These are phyloP conservation scores for Chloranthus sessilifolius DNA, from an alignment of 164 flowering plant species.

Conservation along the genomic window DNA sequence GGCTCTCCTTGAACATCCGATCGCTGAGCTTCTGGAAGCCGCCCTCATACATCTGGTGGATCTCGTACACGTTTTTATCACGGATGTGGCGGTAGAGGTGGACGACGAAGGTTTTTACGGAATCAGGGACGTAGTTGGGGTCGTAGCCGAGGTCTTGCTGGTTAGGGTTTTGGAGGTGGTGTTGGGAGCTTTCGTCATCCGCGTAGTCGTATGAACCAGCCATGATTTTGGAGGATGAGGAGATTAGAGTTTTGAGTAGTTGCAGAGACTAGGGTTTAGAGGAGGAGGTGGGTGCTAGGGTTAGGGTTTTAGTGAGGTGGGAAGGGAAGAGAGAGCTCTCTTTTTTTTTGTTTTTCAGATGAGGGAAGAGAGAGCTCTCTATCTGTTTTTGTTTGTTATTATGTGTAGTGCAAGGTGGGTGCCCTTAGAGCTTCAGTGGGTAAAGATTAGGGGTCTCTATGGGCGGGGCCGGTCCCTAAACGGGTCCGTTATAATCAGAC, in stretches of 20 bases:
- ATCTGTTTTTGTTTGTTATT: not conserved
- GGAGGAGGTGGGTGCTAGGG: not conserved
- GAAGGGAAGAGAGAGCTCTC: not conserved
- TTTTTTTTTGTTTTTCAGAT: not conserved
- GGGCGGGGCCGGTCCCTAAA: too few relatives aligned
- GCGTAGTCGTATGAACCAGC: constrained; percentile 29
- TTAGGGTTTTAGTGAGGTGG: not conserved
- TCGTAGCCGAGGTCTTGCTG: constrained; percentile 50
- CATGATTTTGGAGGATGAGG: too few relatives aligned
- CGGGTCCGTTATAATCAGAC: too few relatives aligned
- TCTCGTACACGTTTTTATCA: constrained; percentile 96
- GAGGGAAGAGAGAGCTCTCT: not conserved
- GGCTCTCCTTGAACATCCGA: constrained; percentile 78
- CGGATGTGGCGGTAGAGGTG: constrained; percentile 95
- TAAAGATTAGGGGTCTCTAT: too few relatives aligned
- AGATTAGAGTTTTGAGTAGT: not conserved
- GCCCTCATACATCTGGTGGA: constrained; percentile 95
- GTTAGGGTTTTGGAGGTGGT: constrained; percentile 68
- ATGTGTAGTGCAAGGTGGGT: not conserved
- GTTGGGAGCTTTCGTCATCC: constrained; percentile 21
- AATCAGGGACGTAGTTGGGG: constrained; percentile 89
- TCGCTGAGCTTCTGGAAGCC: constrained; percentile 80
- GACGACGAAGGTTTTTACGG: constrained; percentile 87
- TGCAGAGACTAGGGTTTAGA: constrained; percentile 5
- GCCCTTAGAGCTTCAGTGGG: too few relatives aligned